phyloP scores from a whole-genome alignment of 176 grass and related monocot species.

The Eragrostis curvula region DNA sequence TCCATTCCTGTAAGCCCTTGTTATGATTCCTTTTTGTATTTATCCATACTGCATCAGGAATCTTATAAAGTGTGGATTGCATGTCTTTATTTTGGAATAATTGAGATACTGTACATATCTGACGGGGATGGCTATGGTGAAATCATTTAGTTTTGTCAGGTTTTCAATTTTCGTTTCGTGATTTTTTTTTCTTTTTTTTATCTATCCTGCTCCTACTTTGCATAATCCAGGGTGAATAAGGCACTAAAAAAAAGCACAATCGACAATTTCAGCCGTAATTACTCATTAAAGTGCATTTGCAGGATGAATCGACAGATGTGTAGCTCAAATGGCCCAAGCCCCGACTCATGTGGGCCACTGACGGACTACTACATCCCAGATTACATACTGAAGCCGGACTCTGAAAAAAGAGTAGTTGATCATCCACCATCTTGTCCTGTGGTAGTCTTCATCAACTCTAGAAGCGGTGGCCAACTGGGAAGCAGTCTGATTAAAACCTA shows the following conservation, averaged over 20 bases:
- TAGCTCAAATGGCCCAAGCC: conserved; percentile 21
- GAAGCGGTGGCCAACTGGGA: conserved; percentile 90
- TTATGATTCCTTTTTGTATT: background rate
- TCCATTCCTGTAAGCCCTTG: background rate
- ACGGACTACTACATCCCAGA: conserved; percentile 76
- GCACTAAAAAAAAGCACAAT: background rate
- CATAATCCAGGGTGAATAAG: background rate
- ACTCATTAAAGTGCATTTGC: conserved; percentile 8
- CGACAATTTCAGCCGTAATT: background rate
- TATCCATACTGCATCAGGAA: background rate
- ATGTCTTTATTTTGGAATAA: background rate
- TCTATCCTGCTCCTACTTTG: background rate
- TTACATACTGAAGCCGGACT: conserved; percentile 80
- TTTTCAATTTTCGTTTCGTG: background rate
- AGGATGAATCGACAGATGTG: conserved; percentile 48
- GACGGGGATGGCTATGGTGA: background rate
- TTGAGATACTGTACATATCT: background rate
- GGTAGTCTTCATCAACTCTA: conserved; percentile 97
- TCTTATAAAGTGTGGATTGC: background rate
- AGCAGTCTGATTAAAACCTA: conserved; percentile 77
- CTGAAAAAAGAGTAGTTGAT: background rate
- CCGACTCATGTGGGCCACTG: conserved; percentile 20
- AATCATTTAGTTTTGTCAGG: background rate
- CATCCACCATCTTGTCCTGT: conserved; percentile 65
- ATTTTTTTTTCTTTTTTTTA: background rate